Percentiles rank a stretch among this genome's conserved stretches.
phyloP scores from a whole-genome alignment of 495 filamentous ascomycete species.

The Aspergillus panamensis region DNA sequence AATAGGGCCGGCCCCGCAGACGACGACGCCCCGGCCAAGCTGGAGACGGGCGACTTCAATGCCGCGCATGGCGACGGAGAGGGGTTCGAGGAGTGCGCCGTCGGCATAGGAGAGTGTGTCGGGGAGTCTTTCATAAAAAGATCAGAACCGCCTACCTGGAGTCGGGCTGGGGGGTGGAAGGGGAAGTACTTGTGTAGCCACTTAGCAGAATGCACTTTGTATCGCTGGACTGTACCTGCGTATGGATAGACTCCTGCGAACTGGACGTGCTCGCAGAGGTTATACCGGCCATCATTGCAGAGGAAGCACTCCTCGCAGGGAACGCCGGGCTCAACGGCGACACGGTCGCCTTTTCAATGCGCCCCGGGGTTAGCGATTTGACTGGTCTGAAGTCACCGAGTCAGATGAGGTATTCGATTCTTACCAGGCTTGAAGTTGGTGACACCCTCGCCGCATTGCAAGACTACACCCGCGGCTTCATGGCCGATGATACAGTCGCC shows the following conservation, averaged over 20 bases:
- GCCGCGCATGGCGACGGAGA: slow-evolving; percentile 73
- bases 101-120: slow-evolving; percentile 56
- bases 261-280: slow-evolving; percentile 69
- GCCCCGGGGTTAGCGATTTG: too few species aligned
- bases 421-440: slow-evolving; percentile 33
- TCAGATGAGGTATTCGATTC: neutral
- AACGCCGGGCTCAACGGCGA: slow-evolving; percentile 72
- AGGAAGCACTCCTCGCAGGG: slow-evolving; percentile 64
- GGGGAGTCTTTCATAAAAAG: slow-evolving; percentile 42
- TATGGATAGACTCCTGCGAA: slow-evolving; percentile 64
- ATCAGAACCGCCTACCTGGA: too few species aligned
- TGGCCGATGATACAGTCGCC: slow-evolving; percentile 74
- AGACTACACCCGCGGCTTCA: slow-evolving; percentile 67
- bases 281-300: slow-evolving; percentile 67
- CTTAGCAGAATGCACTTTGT: slow-evolving; percentile 63
- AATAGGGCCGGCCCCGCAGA: slow-evolving; percentile 76
- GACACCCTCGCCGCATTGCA: slow-evolving; percentile 55
- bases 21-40: slow-evolving; percentile 52
- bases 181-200: slow-evolving; percentile 42
- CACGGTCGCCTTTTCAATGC: slow-evolving; percentile 55
- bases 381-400: neutral
- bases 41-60: slow-evolving; percentile 52
- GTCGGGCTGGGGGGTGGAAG: neutral
- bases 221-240: slow-evolving; percentile 55
- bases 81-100: slow-evolving; percentile 71